Conservation (phyloP, 2,329 filamentous ascomycete species). For the Claviceps purpurea region DNA sequence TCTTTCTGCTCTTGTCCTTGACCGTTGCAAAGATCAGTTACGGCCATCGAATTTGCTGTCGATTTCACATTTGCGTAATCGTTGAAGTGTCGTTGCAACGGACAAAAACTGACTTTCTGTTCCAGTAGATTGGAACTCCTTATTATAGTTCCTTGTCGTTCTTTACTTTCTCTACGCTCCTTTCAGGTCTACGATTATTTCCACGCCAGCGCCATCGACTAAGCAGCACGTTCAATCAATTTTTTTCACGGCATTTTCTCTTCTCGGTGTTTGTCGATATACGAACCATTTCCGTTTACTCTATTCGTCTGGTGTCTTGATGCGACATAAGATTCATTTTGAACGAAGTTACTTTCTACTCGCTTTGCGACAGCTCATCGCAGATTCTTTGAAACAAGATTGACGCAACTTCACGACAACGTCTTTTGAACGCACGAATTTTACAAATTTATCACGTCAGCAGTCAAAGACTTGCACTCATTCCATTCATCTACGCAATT, state of each 20-base stretch:
- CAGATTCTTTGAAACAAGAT: slow-evolving; percentile 3
- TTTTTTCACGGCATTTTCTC: background rate
- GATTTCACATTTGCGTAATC: background rate
- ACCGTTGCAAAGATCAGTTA: background rate
- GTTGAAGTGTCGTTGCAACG: background rate
- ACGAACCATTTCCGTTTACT: background rate
- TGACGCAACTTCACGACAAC: slow-evolving; percentile 3
- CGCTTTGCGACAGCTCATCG: background rate
- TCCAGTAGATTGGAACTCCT: background rate
- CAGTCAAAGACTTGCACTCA: background rate
- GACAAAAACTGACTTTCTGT: background rate
- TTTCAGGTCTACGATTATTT: background rate
- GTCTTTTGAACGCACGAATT: background rate
- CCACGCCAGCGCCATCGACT: background rate
- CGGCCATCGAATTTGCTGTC: background rate
- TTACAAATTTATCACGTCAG: slow-evolving; percentile 1
- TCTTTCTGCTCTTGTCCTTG: background rate
- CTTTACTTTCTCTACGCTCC: background rate
- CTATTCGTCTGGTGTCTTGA: background rate
- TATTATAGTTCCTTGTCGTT: background rate
- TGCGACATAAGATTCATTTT: slow-evolving; percentile 1
- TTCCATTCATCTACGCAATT: background rate
- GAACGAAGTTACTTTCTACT: background rate
- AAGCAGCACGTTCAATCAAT: background rate
- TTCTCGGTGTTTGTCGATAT: background rate